Evolutionary conservation across 2,329 filamentous ascomycete genomes (phyloP), one percentile per base, ranked within the genome.

Genomic region (Aspergillus quadrilineatus): DNA sequence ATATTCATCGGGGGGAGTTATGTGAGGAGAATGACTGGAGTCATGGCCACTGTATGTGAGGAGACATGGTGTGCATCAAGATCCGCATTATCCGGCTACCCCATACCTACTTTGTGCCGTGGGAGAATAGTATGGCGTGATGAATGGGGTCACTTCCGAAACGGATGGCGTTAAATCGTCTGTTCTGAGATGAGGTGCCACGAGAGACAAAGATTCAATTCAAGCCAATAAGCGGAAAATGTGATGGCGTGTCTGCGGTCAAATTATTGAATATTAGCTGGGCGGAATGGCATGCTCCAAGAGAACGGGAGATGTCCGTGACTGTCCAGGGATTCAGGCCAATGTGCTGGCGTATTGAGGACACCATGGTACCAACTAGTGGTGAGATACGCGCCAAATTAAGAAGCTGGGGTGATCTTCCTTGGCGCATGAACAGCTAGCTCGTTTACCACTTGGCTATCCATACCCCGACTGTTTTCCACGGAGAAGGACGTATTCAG

Each of bases 61-160:
- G 42, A 44, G 42, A 45, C 43, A 8, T n/a, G 26, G 17, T 14
- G 15, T 15, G 10, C 29, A 22, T 22, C 29, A 47, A 17, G 15
- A 46, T 15, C 28, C 29, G n/a, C 34, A 46, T 36, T n/a, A n/a
- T 12, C 22, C 29, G 28, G 3, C 30, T 36, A 9, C n/a, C 10
- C 37, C 29, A 44, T 29, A 36, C 41, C 30, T 34, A 17, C 7
- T 12, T 41, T 42, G 30, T 26, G 9, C 15, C 8, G 10, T 46
- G 32, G 10, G 30, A 37, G 42, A 28, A 9, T 32, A 36, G 22
- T 41, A 54, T 54, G 44, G 29, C 45, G 52, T 54, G 51, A 53
- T 53, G 32, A 45, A 47, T 47, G 39, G 52, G 28, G 36, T 36
- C 44, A 54, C 44, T 48, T 34, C 22, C 29, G 30, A 54, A 28